Evolutionary conservation across 805 yeast genomes (phyloP).

Genomic region (Brettanomyces sp.): DNA sequence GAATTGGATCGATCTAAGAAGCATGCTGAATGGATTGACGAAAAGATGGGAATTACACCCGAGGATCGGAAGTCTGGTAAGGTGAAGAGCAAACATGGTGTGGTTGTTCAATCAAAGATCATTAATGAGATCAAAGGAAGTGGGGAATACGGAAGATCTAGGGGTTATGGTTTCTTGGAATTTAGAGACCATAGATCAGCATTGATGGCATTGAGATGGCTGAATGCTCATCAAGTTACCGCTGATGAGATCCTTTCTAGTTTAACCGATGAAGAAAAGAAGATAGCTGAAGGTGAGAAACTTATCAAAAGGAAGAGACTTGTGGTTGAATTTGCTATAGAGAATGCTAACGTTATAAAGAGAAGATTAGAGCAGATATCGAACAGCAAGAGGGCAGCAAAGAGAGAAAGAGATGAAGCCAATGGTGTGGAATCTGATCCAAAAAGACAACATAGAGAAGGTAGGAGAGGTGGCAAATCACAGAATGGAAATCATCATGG

Average conservation of each 20-base stretch:
- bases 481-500: neutral
- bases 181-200: slow-evolving; percentile 88
- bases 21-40: slow-evolving; percentile 36
- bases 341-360: slow-evolving; percentile 87
- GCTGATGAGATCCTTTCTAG: slow-evolving; percentile 62
- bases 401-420: slow-evolving; percentile 15
- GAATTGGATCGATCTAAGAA: slow-evolving; percentile 74
- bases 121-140: slow-evolving; percentile 87
- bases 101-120: slow-evolving; percentile 87
- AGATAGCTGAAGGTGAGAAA: slow-evolving; percentile 44
- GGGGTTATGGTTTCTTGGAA: slow-evolving; percentile 96
- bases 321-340: slow-evolving; percentile 92
- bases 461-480: neutral
- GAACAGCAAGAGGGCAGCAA: slow-evolving; percentile 19
- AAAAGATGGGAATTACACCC: slow-evolving; percentile 26
- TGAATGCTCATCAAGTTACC: slow-evolving; percentile 84
- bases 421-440: slow-evolving; percentile 1
- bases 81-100: slow-evolving; percentile 72
- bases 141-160: slow-evolving; percentile 79
- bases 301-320: slow-evolving; percentile 53
- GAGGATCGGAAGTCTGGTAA: slow-evolving; percentile 51
- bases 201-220: slow-evolving; percentile 93
- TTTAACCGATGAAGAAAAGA: slow-evolving; percentile 58
- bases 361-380: slow-evolving; percentile 69
- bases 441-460: neutral